Percentiles rank a stretch among this genome's conserved stretches.
These are phyloP conservation scores for Solanum etuberosum DNA, from an alignment of 257 asterid genomes.

Conservation along the genomic window DNA sequence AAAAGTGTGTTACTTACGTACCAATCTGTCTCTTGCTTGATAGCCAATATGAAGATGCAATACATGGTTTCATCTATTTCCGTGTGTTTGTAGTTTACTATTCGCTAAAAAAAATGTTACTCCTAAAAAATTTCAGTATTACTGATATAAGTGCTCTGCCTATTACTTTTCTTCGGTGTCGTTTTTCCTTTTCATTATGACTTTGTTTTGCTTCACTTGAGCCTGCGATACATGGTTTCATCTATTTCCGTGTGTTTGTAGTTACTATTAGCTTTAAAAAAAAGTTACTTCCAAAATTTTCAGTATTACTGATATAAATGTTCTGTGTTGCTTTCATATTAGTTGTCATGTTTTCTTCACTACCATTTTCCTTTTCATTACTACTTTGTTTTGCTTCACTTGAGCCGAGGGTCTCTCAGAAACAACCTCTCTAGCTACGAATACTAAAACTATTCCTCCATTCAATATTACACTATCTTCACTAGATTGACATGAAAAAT, in stretches of 20 bases:
- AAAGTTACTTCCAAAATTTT: no score
- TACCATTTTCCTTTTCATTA: background rate
- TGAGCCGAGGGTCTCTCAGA: background rate
- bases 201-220: no score
- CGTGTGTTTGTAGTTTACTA: background rate
- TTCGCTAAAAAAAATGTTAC: no score
- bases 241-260: no score
- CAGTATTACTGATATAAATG: no score
- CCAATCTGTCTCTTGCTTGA: background rate
- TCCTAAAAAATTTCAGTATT: no score
- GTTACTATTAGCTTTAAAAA: background rate
- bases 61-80: background rate
- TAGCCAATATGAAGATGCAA: background rate
- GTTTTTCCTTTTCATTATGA: no score
- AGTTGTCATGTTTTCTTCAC: background rate
- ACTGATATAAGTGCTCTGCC: no score
- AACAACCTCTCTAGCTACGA: background rate
- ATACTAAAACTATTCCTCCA: background rate
- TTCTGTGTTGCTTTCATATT: no score
- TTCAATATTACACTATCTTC: background rate
- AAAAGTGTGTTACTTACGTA: background rate
- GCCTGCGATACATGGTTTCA: no score
- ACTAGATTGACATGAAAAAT: background rate
- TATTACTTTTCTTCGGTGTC: no score
- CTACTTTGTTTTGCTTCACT: background rate